Base-by-base conservation (phyloP, 176 grass and related monocot species). In the Oryza nivara region DNA sequence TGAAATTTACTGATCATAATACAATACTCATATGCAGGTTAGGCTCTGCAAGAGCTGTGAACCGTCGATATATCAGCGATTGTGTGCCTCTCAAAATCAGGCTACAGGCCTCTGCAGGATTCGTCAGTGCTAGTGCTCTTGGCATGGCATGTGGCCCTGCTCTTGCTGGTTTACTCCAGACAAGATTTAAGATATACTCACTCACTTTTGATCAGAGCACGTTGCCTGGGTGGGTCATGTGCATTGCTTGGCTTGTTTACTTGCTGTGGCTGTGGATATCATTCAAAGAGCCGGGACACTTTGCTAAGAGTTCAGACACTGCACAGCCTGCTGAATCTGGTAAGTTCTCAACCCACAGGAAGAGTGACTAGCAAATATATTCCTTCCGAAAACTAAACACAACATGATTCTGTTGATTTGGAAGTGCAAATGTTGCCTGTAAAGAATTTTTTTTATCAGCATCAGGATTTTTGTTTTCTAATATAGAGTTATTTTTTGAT, bases 131-230 rank as follows among this genome's bases (percentile, higher is more conserved):
- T 20, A 95, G 93, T 81, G 96, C 96, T 82, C 91, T 98, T 52
- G 96, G 96, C 41, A 98, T 98, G 96, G 93, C 96, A 84, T 98
- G 93, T 80, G 96, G 96, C 23, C 96, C 96, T 80, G 96, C 89
- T 56, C 80, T 98, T 70, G 96, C 93, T 88, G 96, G 96, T 47
- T 88, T 95, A 64, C 91, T 98, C 67, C 96, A 98, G 78, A 88
- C 12, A 30, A 93, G 93, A 68, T 98, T 98, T 80, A 98, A 85
- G 87, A 80, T 95, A 75, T 94, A 88, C 74, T 77, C 56, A 8
- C 43, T 98, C 46, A 98, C 83, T 75, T 86, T 98, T 84, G 92
- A 96, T 81, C 91, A 90, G 85, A 85, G 89, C 83, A 98, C 96
- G 66, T 94, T 95, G 51, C 96, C 96, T 85, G 96, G 96, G 66